phyloP scores from a whole-genome alignment of 306 rosid genomes.

The Cicer yamashitae region DNA sequence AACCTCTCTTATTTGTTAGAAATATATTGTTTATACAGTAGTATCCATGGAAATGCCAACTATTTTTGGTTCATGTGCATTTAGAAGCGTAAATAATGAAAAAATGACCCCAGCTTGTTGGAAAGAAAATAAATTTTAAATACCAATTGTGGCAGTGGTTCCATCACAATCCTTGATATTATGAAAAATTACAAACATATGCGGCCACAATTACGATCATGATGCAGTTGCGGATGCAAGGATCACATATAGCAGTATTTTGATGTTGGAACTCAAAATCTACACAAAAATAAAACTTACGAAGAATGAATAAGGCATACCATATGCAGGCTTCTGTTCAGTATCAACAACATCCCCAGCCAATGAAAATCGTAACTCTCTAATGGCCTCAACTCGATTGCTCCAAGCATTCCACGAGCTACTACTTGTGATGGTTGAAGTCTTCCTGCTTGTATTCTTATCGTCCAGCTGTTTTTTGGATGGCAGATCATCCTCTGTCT shows the following conservation, averaged over 20 bases:
- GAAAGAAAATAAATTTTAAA: not conserved
- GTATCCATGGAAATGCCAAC: not conserved
- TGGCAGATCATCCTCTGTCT: constrained; percentile 42
- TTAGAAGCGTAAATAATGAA: constrained; percentile 23
- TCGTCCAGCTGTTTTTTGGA: constrained; percentile 45
- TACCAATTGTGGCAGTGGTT: not conserved
- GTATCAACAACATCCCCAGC: constrained; percentile 67
- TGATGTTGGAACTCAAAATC: constrained; percentile 30
- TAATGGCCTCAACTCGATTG: constrained; percentile 76
- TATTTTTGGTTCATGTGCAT: constrained; percentile 30
- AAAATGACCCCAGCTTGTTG: constrained; percentile 11
- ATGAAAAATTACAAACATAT: not conserved
- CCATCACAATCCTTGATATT: not conserved
- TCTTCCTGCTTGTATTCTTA: constrained; percentile 40
- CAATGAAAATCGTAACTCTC: constrained; percentile 79
- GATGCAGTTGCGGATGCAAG: not conserved
- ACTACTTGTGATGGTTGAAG: constrained; percentile 49
- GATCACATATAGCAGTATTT: constrained; percentile 24
- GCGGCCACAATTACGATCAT: not conserved
- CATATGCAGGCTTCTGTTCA: constrained; percentile 48
- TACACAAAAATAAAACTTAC: not conserved
- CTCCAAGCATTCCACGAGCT: constrained; percentile 88
- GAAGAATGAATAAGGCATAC: constrained; percentile 52
- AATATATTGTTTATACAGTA: not conserved
- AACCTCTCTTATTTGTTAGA: constrained; percentile 2